A percentile compares a stretch with the other conserved stretches of the same genome.
These are phyloP conservation scores for Scedosporium minutisporum DNA, from an alignment of 2,329 filamentous ascomycete species.

Conservation along the genomic window DNA sequence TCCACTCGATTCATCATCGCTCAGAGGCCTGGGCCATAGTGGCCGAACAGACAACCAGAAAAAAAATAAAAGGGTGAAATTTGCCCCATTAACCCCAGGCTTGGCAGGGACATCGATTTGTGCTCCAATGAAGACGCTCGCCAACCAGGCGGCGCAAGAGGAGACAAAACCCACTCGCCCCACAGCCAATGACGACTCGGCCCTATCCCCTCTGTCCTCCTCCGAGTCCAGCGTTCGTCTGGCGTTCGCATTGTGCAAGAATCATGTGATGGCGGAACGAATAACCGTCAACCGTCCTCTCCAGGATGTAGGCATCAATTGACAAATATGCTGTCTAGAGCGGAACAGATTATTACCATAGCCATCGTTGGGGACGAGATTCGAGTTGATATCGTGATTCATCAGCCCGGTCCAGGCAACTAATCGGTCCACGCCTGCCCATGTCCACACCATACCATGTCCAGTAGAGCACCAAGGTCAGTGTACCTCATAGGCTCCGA, in stretches of 20 bases:
- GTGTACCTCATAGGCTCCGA: not conserved
- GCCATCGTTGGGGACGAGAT: not conserved
- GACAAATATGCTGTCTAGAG: not conserved
- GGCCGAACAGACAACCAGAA: not conserved
- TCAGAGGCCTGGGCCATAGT: not conserved
- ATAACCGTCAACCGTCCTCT: not conserved
- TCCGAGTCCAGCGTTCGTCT: not conserved
- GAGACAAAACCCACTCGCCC: not conserved
- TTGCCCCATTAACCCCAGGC: not conserved
- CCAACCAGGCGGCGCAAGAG: not conserved
- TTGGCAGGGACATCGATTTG: not conserved
- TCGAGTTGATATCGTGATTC: not conserved
- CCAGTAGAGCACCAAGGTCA: not conserved
- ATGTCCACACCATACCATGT: not conserved
- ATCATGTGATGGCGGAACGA: constrained; percentile 2
- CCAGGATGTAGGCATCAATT: not conserved
- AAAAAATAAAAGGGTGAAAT: not conserved
- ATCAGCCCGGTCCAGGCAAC: not conserved
- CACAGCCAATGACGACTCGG: not conserved
- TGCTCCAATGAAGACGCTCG: not conserved
- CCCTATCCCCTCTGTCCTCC: not conserved
- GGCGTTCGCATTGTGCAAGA: not conserved
- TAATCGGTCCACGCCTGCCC: not conserved
- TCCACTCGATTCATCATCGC: not conserved
- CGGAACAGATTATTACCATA: not conserved